A percentile compares a stretch with the other conserved stretches of the same genome.
phyloP scores from a whole-genome alignment of 352 stramenopile genomes.

The Poterioochromonas sp. region DNA sequence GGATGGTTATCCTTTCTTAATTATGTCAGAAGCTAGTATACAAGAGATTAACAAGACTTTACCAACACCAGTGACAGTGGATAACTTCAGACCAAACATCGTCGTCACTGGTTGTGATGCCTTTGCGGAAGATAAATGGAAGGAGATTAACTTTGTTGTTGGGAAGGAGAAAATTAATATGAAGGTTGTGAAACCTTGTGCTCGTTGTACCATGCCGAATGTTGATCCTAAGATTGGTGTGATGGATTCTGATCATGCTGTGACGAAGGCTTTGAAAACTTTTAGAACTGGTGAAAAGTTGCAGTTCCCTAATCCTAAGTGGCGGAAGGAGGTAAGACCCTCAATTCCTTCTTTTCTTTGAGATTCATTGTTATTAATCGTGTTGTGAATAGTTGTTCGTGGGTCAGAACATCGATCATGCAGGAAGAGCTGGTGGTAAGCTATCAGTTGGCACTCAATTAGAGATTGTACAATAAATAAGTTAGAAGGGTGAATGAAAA shows the following conservation, averaged over 20 bases:
- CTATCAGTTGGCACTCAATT: neutral
- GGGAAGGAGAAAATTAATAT: conserved; percentile 49
- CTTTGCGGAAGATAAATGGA: conserved; percentile 65
- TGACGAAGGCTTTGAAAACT: neutral
- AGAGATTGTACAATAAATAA: no score
- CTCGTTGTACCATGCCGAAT: conserved; percentile 62
- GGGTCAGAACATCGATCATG: neutral
- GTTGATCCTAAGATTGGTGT: conserved; percentile 50
- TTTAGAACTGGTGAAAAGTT: conserved; percentile 13
- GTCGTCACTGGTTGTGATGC: conserved; percentile 55
- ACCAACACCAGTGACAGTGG: conserved; percentile 56
- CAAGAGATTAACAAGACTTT: conserved; percentile 55
- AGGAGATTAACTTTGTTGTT: conserved; percentile 26
- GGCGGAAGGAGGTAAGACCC: neutral
- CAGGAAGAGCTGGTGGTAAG: neutral
- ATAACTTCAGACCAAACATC: conserved; percentile 71
- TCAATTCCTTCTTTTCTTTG: neutral
- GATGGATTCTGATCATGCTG: neutral
- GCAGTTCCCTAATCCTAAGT: neutral
- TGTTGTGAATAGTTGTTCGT: neutral
- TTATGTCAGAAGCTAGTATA: conserved; percentile 56
- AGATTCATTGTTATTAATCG: neutral
- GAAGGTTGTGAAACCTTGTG: conserved; percentile 58
- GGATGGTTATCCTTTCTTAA: conserved; percentile 63
- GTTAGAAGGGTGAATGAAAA: no score